Base-by-base conservation (phyloP, 345 rosid genomes). In the Eucalyptus marginata region DNA sequence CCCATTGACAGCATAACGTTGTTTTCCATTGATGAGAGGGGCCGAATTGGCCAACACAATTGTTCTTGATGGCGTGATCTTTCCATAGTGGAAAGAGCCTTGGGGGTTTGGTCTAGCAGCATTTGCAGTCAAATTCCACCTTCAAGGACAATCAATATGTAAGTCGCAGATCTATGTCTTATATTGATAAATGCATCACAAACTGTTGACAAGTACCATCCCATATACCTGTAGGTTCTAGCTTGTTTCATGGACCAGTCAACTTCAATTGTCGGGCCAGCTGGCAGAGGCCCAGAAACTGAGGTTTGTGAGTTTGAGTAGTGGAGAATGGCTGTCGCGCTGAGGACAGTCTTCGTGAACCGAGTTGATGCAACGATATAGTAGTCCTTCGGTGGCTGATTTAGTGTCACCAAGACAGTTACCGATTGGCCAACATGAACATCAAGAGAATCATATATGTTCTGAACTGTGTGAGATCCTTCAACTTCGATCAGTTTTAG, bases 241-340 rank as follows among this genome's bases (percentile, higher is more conserved):
- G 99, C 99, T 92, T 97, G 99, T 92, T 96, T 93, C 93, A 96
- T 93, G 86, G 98, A 96, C 97, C 96, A 96, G 86, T 97, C 98
- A 54, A 95, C 79, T 13, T 97, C 95, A 46, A 92, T 93, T 47
- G 96, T 95, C 8, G 99, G 99, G 86, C 93, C 97, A 29, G 90
- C 43, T 33, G 98, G 99, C 88, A 95, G 88, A 6, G 96, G 95
- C 10, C 91, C 87, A 51, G 95, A 92, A n/a, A 93, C 92, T 3
- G 93, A 92, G 79, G 93, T 92, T 16, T 80, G 84, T 51, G 99
- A 95, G 76, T 97, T 97, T n/a, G 90, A 89, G 86, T 97, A 97
- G 86, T 92, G 96, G 49, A 97, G 97, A 83, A 95, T 91, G 10
- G 93, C 97, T n/a, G 95, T 93, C 4, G 97, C 91, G 43, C 80